A percentile compares a stretch with the other conserved stretches of the same genome.
Evolutionary conservation across 2,329 filamentous ascomycete species (phyloP).

Genomic region (Ceratocystis variospora): DNA sequence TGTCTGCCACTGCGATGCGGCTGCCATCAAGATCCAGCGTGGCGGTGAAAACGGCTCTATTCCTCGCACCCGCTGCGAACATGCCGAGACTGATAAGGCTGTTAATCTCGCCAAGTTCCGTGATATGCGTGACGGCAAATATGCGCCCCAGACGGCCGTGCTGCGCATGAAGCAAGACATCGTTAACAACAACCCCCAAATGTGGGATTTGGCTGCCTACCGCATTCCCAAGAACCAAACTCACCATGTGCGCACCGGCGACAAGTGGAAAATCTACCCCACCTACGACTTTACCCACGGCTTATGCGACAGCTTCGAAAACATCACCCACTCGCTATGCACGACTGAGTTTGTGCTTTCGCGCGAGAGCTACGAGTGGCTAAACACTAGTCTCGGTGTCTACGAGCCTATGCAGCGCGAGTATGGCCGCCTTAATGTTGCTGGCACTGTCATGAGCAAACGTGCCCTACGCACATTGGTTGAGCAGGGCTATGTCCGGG

Average conservation of each 20-base stretch:
- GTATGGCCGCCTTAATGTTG: conserved; percentile 52
- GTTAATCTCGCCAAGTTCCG: conserved; percentile 72
- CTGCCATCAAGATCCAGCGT: conserved; percentile 74
- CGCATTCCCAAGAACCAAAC: conserved; percentile 59
- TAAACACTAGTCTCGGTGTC: conserved; percentile 67
- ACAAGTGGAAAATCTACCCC: conserved; percentile 84
- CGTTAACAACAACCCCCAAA: conserved; percentile 72
- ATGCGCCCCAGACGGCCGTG: conserved; percentile 69
- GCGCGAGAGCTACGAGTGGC: conserved; percentile 77
- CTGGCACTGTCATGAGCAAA: conserved; percentile 78
- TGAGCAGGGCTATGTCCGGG: conserved; percentile 60
- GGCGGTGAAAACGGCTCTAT: conserved; percentile 58
- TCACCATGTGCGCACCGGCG: conserved; percentile 64
- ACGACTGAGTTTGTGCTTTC: conserved; percentile 84
- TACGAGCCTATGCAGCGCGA: conserved; percentile 93
- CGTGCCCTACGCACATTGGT: conserved; percentile 71
- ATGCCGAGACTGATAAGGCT: conserved; percentile 61
- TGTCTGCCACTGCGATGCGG: conserved; percentile 75
- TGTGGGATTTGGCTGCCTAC: conserved; percentile 94
- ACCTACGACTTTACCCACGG: conserved; percentile 91
- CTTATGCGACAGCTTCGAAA: conserved; percentile 82
- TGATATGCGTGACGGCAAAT: conserved; percentile 83
- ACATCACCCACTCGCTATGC: conserved; percentile 82
- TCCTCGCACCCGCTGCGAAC: conserved; percentile 64
- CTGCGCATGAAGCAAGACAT: conserved; percentile 90